These are phyloP conservation scores for Radiomyces spectabilis DNA, from an alignment of 192 early-diverging fungal genomes.

Conservation along the genomic window DNA sequence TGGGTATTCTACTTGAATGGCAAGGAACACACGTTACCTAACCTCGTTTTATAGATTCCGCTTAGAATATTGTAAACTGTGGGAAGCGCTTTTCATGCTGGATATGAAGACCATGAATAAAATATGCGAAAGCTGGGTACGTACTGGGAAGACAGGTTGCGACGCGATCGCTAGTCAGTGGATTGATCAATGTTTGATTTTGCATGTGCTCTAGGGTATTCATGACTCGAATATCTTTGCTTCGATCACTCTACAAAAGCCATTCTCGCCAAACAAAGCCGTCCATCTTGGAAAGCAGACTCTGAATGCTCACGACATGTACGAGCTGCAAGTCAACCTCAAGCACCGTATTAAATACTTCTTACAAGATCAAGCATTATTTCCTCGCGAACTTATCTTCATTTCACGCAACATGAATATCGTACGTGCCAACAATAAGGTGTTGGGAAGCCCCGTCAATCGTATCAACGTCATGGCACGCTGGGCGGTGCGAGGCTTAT, in stretches of 20 bases:
- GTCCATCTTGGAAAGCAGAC: constrained; percentile 20
- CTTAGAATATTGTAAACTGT: constrained; percentile 75
- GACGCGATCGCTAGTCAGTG: too few species aligned
- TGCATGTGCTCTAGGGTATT: constrained; percentile 31
- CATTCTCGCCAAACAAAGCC: constrained; percentile 49
- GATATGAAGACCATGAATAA: constrained; percentile 54
- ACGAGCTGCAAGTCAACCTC: constrained; percentile 65
- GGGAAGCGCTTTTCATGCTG: constrained; percentile 73
- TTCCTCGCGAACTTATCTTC: constrained; percentile 90
- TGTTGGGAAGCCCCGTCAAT: constrained; percentile 80
- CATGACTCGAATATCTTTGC: constrained; percentile 61
- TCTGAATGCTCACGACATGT: constrained; percentile 48
- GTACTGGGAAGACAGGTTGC: too few species aligned
- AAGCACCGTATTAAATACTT: constrained; percentile 70
- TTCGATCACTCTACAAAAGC: constrained; percentile 58
- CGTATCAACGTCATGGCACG: constrained; percentile 79
- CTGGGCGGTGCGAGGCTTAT: constrained; percentile 59
- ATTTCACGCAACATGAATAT: constrained; percentile 84
- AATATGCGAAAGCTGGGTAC: constrained; percentile 65
- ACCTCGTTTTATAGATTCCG: constrained; percentile 39
- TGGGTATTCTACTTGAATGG: not conserved
- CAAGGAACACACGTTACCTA: not conserved
- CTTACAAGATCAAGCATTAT: constrained; percentile 53
- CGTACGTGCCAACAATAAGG: constrained; percentile 78
- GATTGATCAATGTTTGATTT: too few species aligned